phyloP scores from a whole-genome alignment of 2,329 filamentous ascomycete genomes.

The Fusarium sp. region DNA sequence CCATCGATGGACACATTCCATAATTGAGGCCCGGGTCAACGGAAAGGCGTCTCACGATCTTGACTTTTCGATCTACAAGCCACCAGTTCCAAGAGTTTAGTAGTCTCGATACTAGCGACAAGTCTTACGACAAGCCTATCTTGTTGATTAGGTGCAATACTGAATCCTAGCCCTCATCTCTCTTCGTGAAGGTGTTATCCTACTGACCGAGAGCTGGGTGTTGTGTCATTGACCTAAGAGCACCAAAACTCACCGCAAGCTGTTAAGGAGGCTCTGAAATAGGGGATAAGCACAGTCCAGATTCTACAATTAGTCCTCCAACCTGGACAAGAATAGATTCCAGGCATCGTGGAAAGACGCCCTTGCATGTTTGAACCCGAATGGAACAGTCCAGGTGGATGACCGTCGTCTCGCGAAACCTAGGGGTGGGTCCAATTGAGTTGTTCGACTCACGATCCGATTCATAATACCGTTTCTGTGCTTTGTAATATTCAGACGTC shows the following conservation, averaged over 20 bases:
- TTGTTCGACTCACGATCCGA: background rate
- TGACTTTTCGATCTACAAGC: background rate
- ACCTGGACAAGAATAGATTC: background rate
- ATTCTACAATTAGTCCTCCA: background rate
- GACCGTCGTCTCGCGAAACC: background rate
- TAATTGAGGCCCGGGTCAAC: background rate
- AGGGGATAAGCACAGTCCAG: background rate
- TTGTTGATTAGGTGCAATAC: background rate
- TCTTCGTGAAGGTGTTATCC: background rate
- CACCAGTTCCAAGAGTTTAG: background rate
- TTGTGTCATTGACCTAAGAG: background rate
- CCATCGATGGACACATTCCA: background rate
- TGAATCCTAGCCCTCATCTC: background rate
- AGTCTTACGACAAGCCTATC: background rate
- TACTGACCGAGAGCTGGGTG: background rate
- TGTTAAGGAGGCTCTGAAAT: background rate
- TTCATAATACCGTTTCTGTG: background rate
- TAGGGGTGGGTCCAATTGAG: background rate
- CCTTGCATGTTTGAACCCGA: background rate
- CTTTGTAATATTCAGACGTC: background rate
- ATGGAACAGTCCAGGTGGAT: background rate
- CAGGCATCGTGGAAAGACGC: background rate
- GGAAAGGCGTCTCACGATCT: constrained; percentile 5
- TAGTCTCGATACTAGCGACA: background rate
- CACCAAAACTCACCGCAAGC: background rate